phyloP scores from a whole-genome alignment of 1,139 yeast genomes.

The Taiozyma sp. region DNA sequence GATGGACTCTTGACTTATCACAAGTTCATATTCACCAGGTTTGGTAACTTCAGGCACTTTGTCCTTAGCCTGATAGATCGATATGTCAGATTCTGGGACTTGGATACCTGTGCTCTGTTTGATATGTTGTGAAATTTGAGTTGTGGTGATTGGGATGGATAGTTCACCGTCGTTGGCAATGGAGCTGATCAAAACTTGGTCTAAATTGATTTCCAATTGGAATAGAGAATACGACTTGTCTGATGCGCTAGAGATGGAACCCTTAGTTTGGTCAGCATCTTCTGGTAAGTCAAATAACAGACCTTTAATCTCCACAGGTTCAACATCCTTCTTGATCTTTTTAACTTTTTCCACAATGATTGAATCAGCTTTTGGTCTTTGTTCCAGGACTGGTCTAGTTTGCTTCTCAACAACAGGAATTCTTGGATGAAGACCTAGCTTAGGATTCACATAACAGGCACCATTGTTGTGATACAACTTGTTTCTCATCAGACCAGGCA shows the following conservation, averaged over 20 bases:
- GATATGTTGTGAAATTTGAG: slow-evolving; percentile 9
- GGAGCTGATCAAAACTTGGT: slow-evolving; percentile 2
- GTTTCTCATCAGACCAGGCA: slow-evolving; percentile 82
- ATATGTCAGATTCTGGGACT: slow-evolving; percentile 16
- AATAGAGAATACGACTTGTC: slow-evolving; percentile 18
- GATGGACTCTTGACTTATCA: slow-evolving; percentile 7
- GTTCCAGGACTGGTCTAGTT: slow-evolving; percentile 9
- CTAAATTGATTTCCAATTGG: slow-evolving; percentile 15
- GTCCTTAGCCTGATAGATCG: slow-evolving; percentile 1
- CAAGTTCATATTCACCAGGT: slow-evolving; percentile 13
- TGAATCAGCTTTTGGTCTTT: slow-evolving; percentile 6
- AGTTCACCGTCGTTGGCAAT: slow-evolving; percentile 2
- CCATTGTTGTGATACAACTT: slow-evolving; percentile 64
- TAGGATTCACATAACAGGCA: slow-evolving; percentile 59
- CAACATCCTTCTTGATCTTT: slow-evolving; percentile 4
- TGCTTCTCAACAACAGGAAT: slow-evolving; percentile 53
- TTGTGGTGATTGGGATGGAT: slow-evolving; percentile 5
- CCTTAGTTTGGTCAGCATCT: slow-evolving; percentile 1
- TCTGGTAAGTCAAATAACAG: slow-evolving; percentile 16
- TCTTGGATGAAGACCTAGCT: slow-evolving; percentile 43
- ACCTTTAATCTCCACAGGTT: slow-evolving; percentile 17
- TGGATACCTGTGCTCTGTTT: slow-evolving; percentile 4
- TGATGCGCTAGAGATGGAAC: slow-evolving; percentile 6
- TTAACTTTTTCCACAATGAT: slow-evolving; percentile 1
- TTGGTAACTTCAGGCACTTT: slow-evolving; percentile 8